Evolutionary conservation across 75 land plant genomes (phyloP).

Genomic region (Isoetes taiwanensis): DNA sequence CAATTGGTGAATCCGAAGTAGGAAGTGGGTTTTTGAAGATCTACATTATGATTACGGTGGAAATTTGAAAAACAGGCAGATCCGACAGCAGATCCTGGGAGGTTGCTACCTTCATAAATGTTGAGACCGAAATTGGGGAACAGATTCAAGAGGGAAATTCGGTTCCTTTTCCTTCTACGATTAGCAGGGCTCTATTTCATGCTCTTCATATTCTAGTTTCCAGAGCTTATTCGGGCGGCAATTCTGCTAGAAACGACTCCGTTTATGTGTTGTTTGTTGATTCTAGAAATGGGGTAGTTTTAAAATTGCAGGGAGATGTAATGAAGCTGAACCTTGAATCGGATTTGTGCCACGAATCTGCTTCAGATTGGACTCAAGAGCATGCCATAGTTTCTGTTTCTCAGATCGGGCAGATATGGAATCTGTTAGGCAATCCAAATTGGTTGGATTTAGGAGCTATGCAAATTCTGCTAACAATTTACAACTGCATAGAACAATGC

Average conservation of each 20-base stretch:
- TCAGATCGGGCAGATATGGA: slow-evolving; percentile 34
- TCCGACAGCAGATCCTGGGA: too few species aligned
- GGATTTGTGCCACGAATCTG: slow-evolving; percentile 29
- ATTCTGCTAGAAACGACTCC: slow-evolving; percentile 15
- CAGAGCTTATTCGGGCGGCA: slow-evolving; percentile 30
- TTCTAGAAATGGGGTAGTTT: slow-evolving; percentile 48
- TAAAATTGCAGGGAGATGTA: slow-evolving; percentile 54
- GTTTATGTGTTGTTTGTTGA: slow-evolving; percentile 50
- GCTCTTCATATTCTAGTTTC: slow-evolving; percentile 52
- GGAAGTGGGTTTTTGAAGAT: too few species aligned
- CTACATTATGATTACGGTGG: too few species aligned
- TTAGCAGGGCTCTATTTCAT: slow-evolving; percentile 64
- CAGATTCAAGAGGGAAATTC: slow-evolving; percentile 19
- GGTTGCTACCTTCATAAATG: too few species aligned
- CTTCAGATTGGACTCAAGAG: slow-evolving; percentile 45
- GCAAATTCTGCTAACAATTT: slow-evolving; percentile 37
- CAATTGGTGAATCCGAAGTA: too few species aligned
- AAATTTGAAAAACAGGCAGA: too few species aligned
- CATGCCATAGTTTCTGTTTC: slow-evolving; percentile 34
- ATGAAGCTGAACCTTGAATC: slow-evolving; percentile 36
- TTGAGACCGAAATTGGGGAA: slow-evolving; percentile 36
- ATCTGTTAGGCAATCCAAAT: slow-evolving; percentile 36
- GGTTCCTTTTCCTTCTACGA: slow-evolving; percentile 20
- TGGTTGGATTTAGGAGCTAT: slow-evolving; percentile 39
- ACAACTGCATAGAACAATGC: slow-evolving; percentile 49